Conservation (phyloP, 306 rosid species). For the Psophocarpus tetragonolobus region DNA sequence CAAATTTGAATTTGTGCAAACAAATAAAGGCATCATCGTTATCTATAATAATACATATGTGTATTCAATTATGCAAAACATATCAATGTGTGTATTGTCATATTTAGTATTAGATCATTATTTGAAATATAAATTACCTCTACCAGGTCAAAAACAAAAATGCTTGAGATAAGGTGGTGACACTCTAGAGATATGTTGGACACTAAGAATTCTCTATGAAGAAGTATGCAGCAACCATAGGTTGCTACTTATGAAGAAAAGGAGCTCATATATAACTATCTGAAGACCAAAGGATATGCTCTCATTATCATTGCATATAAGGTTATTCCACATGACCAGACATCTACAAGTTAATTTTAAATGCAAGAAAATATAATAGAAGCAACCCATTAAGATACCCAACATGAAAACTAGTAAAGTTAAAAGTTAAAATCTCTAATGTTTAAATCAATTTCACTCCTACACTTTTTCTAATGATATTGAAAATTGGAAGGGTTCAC, state of each 20-base stretch:
- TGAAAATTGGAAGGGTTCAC: neutral
- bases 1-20: no score
- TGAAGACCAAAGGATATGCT: conserved; percentile 76
- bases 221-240: conserved; percentile 23
- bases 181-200: conserved; percentile 79
- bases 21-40: no score
- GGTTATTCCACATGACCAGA: conserved; percentile 95
- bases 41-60: no score
- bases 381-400: conserved; percentile 20
- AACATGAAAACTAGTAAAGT: neutral
- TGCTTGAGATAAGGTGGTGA: conserved; percentile 72
- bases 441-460: neutral
- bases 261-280: neutral
- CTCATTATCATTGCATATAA: conserved; percentile 88
- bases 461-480: neutral
- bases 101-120: neutral
- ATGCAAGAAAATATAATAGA: conserved; percentile 27
- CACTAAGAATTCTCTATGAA: conserved; percentile 84
- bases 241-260: conserved; percentile 8
- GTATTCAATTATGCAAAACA: no score
- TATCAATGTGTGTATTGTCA: neutral
- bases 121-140: conserved; percentile 48
- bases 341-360: conserved; percentile 76
- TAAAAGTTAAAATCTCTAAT: neutral
- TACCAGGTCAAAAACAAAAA: conserved; percentile 76